Conservation (phyloP, 805 yeast species). For the Vanderwaltozyma tropicalis region DNA sequence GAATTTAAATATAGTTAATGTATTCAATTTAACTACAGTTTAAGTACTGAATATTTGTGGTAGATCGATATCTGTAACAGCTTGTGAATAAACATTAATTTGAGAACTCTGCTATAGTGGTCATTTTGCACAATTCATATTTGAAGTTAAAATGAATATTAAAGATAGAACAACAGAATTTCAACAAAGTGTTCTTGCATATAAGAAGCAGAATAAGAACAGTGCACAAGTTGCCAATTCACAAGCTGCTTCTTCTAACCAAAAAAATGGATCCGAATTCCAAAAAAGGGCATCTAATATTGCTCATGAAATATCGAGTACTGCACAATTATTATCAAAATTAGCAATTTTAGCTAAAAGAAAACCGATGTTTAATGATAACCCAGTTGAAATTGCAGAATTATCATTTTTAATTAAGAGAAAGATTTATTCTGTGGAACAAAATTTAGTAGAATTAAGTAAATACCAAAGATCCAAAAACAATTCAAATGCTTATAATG, state of each 20-base stretch:
- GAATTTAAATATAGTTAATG: too few relatives aligned
- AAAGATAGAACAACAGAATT: constrained; percentile 89
- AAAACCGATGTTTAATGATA: constrained; percentile 86
- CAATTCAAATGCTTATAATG: constrained; percentile 41
- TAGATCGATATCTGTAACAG: too few relatives aligned
- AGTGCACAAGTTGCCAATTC: neutral
- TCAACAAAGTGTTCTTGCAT: constrained; percentile 78
- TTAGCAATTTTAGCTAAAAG: constrained; percentile 77
- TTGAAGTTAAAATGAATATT: constrained; percentile 19
- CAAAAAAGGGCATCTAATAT: constrained; percentile 64
- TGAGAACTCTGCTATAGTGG: too few relatives aligned
- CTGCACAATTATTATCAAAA: constrained; percentile 70
- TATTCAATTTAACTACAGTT: too few relatives aligned
- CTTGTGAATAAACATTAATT: too few relatives aligned
- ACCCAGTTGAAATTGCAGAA: constrained; percentile 88
- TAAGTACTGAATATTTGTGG: too few relatives aligned
- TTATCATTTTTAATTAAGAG: constrained; percentile 64
- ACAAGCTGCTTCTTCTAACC: neutral
- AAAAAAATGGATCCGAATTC: constrained; percentile 44
- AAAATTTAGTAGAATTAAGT: constrained; percentile 76
- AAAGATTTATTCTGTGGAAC: constrained; percentile 46
- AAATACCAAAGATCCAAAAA: constrained; percentile 38
- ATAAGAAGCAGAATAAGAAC: constrained; percentile 46
- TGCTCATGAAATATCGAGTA: constrained; percentile 81
- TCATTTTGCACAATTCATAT: too few relatives aligned